Base-by-base conservation (phyloP, 768 basidiomycete species). In the Xerocomellus amylosporus region DNA sequence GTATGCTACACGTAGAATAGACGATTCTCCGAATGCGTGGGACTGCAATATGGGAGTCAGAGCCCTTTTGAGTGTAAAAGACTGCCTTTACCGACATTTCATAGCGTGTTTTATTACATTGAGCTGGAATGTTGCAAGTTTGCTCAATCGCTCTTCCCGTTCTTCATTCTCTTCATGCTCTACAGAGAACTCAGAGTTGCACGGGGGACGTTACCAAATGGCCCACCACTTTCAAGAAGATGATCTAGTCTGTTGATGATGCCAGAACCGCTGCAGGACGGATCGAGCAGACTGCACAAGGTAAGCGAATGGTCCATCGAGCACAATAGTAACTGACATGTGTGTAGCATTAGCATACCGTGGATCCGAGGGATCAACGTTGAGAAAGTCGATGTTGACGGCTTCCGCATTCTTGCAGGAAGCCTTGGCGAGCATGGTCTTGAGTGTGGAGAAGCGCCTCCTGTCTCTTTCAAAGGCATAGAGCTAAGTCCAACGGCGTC, bases 1-100 rank as follows among this genome's bases (percentile, higher is more conserved):
- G 88, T 44, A 97, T 77, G 58, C 93, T 97, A 68, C 96, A 99
- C n/a, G 97, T 99, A 22, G 95, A 98, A 71, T 99, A 98, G 26
- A 94, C 94, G 62, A 99, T 92, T 62, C 82, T 84, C 54, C 78
- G 72, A 34, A 86, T 90, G 38, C 77, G 77, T 2, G 91, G 86
- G 71, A 95, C 93, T 96, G 59, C 19, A 46, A 26, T 38, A 20
- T 36, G 39, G 28, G 39, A 30, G 45, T 53, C 34, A 68, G 50
- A 55, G 45, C 13, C 20, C 49, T 12, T 28, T 43, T 9, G 22
- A 31, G 36, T 40, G 30, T 50, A 51, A 51, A 19, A 50, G 40
- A 40, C 10, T 19, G 66, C 81, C 64, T 67, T 19, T 28, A 69
- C 61, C 6, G 8, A 94, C 94, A 98, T 72, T 85, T 87, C 88